Percentiles rank a stretch among this genome's conserved stretches.
These are phyloP conservation scores for Teratosphaeria nubilosa DNA, from an alignment of 2,329 filamentous ascomycete genomes.

Conservation along the genomic window DNA sequence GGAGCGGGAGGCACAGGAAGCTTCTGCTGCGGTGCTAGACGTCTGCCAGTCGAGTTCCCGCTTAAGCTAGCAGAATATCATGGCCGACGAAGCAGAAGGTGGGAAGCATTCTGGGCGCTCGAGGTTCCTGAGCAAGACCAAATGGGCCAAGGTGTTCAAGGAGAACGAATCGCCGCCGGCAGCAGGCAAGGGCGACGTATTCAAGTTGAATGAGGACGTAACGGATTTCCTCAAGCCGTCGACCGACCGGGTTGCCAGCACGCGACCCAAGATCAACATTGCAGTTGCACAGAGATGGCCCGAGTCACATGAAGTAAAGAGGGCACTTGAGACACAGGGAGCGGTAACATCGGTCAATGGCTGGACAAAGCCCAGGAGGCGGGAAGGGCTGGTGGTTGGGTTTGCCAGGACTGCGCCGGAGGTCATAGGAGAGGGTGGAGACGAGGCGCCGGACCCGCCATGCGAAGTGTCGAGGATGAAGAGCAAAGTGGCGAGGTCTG, in stretches of 20 bases:
- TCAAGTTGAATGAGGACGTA: constrained; percentile 36
- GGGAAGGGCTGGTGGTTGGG: constrained; percentile 61
- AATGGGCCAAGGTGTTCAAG: constrained; percentile 24
- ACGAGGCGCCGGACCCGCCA: constrained; percentile 66
- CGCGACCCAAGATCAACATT: constrained; percentile 38
- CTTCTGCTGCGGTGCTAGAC: background rate
- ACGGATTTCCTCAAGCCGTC: constrained; percentile 49
- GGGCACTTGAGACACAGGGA: constrained; percentile 5
- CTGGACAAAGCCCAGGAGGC: constrained; percentile 32
- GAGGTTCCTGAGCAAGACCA: constrained; percentile 20
- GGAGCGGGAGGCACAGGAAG: background rate
- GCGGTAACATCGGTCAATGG: constrained; percentile 8
- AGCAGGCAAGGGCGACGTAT: constrained; percentile 10
- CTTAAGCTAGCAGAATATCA: constrained; percentile 2
- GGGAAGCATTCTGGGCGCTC: constrained; percentile 8
- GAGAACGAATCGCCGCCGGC: constrained; percentile 8
- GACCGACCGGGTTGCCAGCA: constrained; percentile 30
- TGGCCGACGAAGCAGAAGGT: constrained; percentile 13
- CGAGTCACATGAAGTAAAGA: constrained; percentile 34
- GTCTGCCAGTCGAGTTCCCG: background rate
- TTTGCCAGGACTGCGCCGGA: constrained; percentile 66
- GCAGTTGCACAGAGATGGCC: constrained; percentile 42
- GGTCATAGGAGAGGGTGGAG: constrained; percentile 83
- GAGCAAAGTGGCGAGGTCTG: constrained; percentile 19
- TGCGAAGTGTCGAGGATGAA: constrained; percentile 59